These are phyloP conservation scores for Casuarina glauca DNA, from an alignment of 306 rosid species.

Conservation along the genomic window DNA sequence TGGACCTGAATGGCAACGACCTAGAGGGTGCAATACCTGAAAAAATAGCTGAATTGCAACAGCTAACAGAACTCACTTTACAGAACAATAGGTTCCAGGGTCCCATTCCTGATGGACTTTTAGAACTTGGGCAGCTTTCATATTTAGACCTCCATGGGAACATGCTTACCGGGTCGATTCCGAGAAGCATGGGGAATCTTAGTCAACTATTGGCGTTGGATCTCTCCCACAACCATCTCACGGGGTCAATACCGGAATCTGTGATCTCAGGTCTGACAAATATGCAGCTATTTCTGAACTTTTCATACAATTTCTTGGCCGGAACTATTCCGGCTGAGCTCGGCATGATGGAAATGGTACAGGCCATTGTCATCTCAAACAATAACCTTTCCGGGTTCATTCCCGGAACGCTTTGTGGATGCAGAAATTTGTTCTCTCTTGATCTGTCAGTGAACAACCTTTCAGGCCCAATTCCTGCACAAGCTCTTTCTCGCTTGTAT, in stretches of 20 bases:
- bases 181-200: conserved; percentile 55
- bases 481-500: conserved; percentile 47
- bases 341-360: conserved; percentile 68
- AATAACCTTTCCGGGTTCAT: conserved; percentile 68
- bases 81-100: conserved; percentile 65
- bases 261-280: conserved; percentile 47
- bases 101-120: conserved; percentile 63
- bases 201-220: conserved; percentile 51
- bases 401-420: conserved; percentile 55
- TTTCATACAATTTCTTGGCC: conserved; percentile 68
- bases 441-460: conserved; percentile 76
- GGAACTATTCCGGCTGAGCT: conserved; percentile 70
- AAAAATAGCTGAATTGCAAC: conserved; percentile 49
- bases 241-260: conserved; percentile 57
- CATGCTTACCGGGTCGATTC: conserved; percentile 66
- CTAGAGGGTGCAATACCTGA: conserved; percentile 75
- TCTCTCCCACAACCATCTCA: conserved; percentile 65
- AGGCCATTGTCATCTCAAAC: conserved; percentile 77
- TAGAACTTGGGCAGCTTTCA: conserved; percentile 68
- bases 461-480: conserved; percentile 67
- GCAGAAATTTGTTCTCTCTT: conserved; percentile 66
- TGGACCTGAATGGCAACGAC: conserved; percentile 43
- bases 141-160: conserved; percentile 63
- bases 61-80: conserved; percentile 44
- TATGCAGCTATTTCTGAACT: conserved; percentile 64